Percentiles rank a stretch among this genome's conserved stretches.
phyloP scores from a whole-genome alignment of 495 filamentous ascomycete genomes.

The Lasiosphaeria ovina region DNA sequence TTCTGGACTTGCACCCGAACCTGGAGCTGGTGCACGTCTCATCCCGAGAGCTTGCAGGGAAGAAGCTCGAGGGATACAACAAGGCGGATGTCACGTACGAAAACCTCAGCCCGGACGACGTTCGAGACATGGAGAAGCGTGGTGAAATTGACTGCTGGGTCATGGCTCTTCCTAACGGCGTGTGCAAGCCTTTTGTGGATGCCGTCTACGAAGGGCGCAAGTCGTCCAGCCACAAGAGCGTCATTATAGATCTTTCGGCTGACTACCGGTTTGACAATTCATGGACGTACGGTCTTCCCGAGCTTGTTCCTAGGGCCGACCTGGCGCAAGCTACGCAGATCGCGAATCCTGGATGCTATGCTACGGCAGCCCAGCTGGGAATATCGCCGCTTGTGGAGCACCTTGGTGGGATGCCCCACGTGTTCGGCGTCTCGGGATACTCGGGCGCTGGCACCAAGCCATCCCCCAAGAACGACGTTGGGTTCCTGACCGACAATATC shows the following conservation, averaged over 20 bases:
- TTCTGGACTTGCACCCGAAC: slow-evolving; percentile 89
- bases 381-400: slow-evolving; percentile 79
- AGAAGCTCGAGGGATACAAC: slow-evolving; percentile 85
- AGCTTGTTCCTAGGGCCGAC: slow-evolving; percentile 72
- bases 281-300: slow-evolving; percentile 96
- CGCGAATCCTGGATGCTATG: slow-evolving; percentile 93
- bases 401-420: slow-evolving; percentile 76
- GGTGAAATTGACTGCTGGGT: slow-evolving; percentile 98
- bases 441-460: slow-evolving; percentile 96
- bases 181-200: slow-evolving; percentile 94
- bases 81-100: slow-evolving; percentile 95
- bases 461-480: slow-evolving; percentile 89
- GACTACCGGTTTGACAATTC: slow-evolving; percentile 89
- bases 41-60: slow-evolving; percentile 87
- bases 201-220: slow-evolving; percentile 73
- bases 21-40: slow-evolving; percentile 93
- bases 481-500: slow-evolving; percentile 82
- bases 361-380: slow-evolving; percentile 91
- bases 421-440: slow-evolving; percentile 95
- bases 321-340: slow-evolving; percentile 85
- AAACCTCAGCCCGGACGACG: slow-evolving; percentile 85
- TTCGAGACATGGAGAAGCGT: slow-evolving; percentile 83
- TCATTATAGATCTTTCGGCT: slow-evolving; percentile 91
- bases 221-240: slow-evolving; percentile 59
- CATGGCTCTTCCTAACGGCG: slow-evolving; percentile 95